A percentile compares a stretch with the other conserved stretches of the same genome.
phyloP scores from a whole-genome alignment of 2,329 filamentous ascomycete genomes.

The Xylariaceae sp. region DNA sequence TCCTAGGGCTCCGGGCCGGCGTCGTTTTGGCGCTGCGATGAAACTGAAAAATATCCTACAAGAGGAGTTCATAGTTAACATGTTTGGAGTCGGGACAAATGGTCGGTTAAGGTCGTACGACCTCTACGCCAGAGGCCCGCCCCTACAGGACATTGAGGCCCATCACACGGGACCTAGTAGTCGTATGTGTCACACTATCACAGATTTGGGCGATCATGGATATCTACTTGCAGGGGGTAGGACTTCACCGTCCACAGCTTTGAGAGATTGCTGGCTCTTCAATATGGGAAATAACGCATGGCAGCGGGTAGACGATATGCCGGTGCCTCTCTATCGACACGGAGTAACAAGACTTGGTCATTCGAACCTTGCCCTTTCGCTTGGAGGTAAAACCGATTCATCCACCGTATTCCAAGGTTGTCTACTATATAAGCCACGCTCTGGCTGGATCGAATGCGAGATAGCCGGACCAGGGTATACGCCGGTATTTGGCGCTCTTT shows the following conservation, averaged over 20 bases:
- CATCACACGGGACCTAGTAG: slow-evolving; percentile 41
- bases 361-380: slow-evolving; percentile 58
- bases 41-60: slow-evolving; percentile 42
- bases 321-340: slow-evolving; percentile 75
- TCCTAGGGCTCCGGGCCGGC: slow-evolving; percentile 46
- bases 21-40: slow-evolving; percentile 64
- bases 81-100: slow-evolving; percentile 49
- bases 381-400: slow-evolving; percentile 62
- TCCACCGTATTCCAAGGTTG: slow-evolving; percentile 53
- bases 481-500: slow-evolving; percentile 48
- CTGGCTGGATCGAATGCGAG: slow-evolving; percentile 52
- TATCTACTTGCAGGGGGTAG: slow-evolving; percentile 76
- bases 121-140: slow-evolving; percentile 43
- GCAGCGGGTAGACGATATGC: slow-evolving; percentile 67
- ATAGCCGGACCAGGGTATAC: slow-evolving; percentile 38
- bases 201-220: slow-evolving; percentile 59
- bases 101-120: slow-evolving; percentile 54
- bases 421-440: slow-evolving; percentile 53
- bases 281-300: slow-evolving; percentile 58
- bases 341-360: slow-evolving; percentile 56
- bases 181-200: slow-evolving; percentile 78
- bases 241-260: slow-evolving; percentile 69
- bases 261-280: slow-evolving; percentile 77
- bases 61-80: slow-evolving; percentile 48
- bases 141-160: slow-evolving; percentile 33